Evolutionary conservation across 768 basidiomycete genomes (phyloP), one percentile per base, ranked within the genome.

Genomic region (Kwoniella newhampshirensis): DNA sequence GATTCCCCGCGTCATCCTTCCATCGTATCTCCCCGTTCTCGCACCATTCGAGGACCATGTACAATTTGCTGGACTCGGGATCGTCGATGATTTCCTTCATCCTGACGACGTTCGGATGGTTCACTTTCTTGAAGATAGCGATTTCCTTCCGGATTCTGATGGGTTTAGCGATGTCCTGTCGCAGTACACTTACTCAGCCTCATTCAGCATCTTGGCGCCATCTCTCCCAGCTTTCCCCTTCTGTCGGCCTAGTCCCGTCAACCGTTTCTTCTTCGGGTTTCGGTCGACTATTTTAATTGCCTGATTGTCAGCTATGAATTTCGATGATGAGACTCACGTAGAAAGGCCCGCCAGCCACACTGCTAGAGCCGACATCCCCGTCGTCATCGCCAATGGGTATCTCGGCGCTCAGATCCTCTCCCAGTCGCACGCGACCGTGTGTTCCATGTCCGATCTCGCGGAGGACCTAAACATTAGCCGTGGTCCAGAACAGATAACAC

Each of bases 111-210:
- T 96, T 86, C 0, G 88, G 86, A 71, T 96, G 91, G 44, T 86
- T 80, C 68, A 89, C 87, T 73, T 96, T 93, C 81, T 97, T 98
- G 90, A 99, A 96, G 76, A 98, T 93, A 2, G 96, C 96, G 57
- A 98, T 92, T 78, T 98, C 94, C 76, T 86, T 87, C 64, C 85
- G 82, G 60, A 96, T 91, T 79, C 91, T 90, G 62, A 4, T 6
- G 12, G 35, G n/a, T n/a, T 46, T 23, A 51, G 62, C 18, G 23
- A 13, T 3, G 35, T 15, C 26, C 52, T 18, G n/a, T 40, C 5
- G 18, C 8, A 23, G 27, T 26, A 6, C 4, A 66, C 60, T 61
- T 45, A 64, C 66, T 73, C 63, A 50, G 61, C 63, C 54, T 73
- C 72, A 25, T 68, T 65, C 17, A 68, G 54, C 51, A 71, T 43